These are phyloP conservation scores for Spinacia oleracea DNA, from an alignment of 179 eudicot species.

Conservation along the genomic window DNA sequence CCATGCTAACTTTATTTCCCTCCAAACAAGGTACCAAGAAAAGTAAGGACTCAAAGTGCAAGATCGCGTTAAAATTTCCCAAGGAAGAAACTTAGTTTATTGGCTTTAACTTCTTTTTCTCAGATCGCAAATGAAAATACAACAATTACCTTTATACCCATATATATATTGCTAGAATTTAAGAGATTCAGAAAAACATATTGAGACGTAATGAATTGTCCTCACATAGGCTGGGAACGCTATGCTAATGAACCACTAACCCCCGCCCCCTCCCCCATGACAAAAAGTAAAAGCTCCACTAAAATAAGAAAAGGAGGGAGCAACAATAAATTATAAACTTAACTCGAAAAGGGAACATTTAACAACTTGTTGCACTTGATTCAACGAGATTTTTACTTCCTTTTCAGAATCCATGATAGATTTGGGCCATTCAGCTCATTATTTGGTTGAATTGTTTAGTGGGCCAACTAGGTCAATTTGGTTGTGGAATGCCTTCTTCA, in stretches of 20 bases:
- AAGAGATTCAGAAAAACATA: background rate
- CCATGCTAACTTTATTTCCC: background rate
- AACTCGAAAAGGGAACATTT: background rate
- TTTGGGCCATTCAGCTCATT: background rate
- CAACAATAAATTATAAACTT: background rate
- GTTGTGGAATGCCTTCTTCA: background rate
- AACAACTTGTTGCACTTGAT: background rate
- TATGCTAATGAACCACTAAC: background rate
- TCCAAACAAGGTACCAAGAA: background rate
- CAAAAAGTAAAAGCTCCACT: background rate
- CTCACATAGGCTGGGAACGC: too few species aligned
- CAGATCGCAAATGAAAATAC: background rate
- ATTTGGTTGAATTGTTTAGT: background rate
- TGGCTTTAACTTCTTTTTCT: background rate
- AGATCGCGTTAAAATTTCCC: background rate
- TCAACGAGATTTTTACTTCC: background rate
- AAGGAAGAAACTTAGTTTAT: background rate
- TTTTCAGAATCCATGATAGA: background rate
- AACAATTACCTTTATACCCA: background rate
- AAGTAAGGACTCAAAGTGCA: background rate
- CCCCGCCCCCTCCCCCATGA: background rate
- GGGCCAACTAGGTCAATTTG: background rate
- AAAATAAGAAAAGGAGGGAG: background rate
- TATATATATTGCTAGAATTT: background rate
- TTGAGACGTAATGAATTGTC: background rate